Conservation (phyloP, 2,329 filamentous ascomycete genomes). For the Colletotrichum tofieldiae region DNA sequence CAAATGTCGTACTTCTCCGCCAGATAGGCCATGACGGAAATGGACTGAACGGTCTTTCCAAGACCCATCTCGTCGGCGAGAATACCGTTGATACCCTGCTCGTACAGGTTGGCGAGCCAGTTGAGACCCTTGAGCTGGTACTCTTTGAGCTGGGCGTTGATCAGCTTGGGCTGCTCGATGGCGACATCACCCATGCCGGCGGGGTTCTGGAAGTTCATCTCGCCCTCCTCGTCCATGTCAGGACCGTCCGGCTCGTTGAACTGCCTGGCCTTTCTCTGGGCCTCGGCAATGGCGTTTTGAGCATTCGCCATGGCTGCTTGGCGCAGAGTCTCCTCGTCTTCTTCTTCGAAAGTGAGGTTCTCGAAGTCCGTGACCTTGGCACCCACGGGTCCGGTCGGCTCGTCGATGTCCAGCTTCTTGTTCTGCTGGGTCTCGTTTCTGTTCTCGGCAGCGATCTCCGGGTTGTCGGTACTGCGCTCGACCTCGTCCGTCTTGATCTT, state of each 20-base stretch:
- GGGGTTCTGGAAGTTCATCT: conserved; percentile 99
- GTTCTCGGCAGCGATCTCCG: conserved; percentile 75
- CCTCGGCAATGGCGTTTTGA: conserved; percentile 94
- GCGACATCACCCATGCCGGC: conserved; percentile 95
- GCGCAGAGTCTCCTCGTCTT: conserved; percentile 86
- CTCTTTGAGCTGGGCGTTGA: conserved; percentile 95
- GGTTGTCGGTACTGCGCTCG: conserved; percentile 89
- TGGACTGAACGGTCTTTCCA: conserved; percentile 98
- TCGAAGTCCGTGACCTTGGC: conserved; percentile 93
- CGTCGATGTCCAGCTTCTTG: conserved; percentile 63
- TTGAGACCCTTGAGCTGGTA: conserved; percentile 99
- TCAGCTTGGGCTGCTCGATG: conserved; percentile 93
- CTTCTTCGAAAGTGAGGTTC: conserved; percentile 94
- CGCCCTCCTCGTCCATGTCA: conserved; percentile 89
- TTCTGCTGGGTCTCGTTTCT: conserved; percentile 58
- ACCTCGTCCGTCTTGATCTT: conserved; percentile 99
- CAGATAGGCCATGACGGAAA: conserved; percentile 98
- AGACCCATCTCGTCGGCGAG: conserved; percentile 99
- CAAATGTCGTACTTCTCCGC: conserved; percentile 98
- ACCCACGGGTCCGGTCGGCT: conserved; percentile 68
- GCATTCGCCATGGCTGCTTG: conserved; percentile 95
- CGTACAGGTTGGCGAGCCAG: conserved; percentile 98
- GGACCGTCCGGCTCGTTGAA: conserved; percentile 83
- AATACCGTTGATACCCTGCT: conserved; percentile 99
- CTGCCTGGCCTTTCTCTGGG: conserved; percentile 90